phyloP scores from a whole-genome alignment of 169 alveolate species.

The Plasmodium reichenowi region DNA sequence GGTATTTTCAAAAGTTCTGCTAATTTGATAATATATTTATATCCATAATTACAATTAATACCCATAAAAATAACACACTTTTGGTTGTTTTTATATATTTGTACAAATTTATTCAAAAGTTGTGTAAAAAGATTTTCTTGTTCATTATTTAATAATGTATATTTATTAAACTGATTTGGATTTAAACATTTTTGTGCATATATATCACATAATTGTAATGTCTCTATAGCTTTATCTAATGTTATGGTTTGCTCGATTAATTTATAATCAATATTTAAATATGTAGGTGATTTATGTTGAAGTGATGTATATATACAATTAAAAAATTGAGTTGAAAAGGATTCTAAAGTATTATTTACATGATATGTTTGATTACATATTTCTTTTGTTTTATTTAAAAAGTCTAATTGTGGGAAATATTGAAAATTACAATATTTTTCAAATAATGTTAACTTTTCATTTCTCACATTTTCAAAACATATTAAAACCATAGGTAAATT shows the following conservation, averaged over 20 bases:
- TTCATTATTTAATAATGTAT: not conserved
- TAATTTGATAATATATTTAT: conserved; percentile 45
- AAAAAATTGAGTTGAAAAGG: conserved; percentile 18
- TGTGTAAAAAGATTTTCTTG: not conserved
- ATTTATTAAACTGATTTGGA: not conserved
- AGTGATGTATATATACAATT: not conserved
- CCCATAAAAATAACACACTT: conserved; percentile 73
- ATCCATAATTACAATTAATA: conserved; percentile 54
- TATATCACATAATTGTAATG: conserved; percentile 2
- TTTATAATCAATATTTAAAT: conserved; percentile 53
- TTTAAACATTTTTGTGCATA: not conserved
- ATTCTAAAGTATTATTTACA: conserved; percentile 31
- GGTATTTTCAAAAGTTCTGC: conserved; percentile 40
- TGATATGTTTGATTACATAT: conserved; percentile 38
- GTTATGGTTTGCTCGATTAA: conserved; percentile 17
- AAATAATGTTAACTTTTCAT: conserved; percentile 20
- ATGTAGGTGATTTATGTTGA: conserved; percentile 29
- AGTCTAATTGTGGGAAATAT: conserved; percentile 51
- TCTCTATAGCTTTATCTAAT: conserved; percentile 27
- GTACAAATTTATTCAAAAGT: not conserved
- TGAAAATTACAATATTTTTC: conserved; percentile 63
- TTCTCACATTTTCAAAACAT: conserved; percentile 49
- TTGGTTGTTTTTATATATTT: conserved; percentile 31
- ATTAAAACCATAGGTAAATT: conserved; percentile 55
- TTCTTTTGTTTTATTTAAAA: conserved; percentile 49